Conservation (phyloP, 2,329 filamentous ascomycete genomes). For the Biscogniauxia marginata region DNA sequence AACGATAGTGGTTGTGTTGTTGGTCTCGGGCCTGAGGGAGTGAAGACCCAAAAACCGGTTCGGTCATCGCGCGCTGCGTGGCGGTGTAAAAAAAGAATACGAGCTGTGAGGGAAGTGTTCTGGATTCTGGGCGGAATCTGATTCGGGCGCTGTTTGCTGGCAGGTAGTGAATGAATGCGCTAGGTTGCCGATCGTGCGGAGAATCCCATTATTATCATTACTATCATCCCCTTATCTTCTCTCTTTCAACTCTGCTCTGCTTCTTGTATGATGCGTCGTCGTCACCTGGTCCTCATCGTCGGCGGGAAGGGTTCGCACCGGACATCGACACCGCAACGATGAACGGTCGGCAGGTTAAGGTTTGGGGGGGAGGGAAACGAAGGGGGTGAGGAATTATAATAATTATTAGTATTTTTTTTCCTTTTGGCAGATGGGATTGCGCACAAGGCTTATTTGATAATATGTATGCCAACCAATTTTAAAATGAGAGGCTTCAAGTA, state of each 20-base stretch:
- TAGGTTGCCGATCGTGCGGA: conserved; percentile 32
- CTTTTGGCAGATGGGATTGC: too few species aligned
- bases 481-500: conserved; percentile 28
- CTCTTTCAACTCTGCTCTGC: conserved; percentile 1
- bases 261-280: conserved; percentile 12
- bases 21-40: conserved; percentile 46
- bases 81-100: conserved; percentile 37
- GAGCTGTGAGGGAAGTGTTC: conserved; percentile 29
- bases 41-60: conserved; percentile 46
- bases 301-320: conserved; percentile 21
- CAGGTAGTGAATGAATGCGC: conserved; percentile 27
- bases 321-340: conserved; percentile 5
- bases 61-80: conserved; percentile 43
- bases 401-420: background rate
- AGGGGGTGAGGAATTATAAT: background rate
- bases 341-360: conserved; percentile 2
- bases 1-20: conserved; percentile 35
- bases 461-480: conserved; percentile 27
- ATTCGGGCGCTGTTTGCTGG: conserved; percentile 27
- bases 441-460: conserved; percentile 18
- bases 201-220: conserved; percentile 30
- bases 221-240: conserved; percentile 18
- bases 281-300: conserved; percentile 30
- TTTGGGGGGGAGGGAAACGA: conserved; percentile 7
- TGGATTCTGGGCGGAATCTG: conserved; percentile 17